Conservation (phyloP, 2,329 filamentous ascomycete genomes). For the Pyricularia sp. region DNA sequence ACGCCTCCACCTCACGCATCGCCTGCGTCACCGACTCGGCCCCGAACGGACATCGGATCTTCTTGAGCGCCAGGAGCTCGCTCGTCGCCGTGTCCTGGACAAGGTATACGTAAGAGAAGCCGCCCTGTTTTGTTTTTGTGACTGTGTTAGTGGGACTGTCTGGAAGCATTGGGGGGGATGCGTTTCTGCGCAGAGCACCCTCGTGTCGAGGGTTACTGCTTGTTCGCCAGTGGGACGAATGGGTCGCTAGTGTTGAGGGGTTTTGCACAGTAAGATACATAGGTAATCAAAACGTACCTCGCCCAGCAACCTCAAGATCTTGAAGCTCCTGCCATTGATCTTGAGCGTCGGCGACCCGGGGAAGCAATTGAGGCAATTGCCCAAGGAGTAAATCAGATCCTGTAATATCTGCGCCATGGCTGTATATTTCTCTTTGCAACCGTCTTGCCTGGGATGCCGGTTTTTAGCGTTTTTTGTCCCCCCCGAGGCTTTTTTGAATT, state of each 20-base stretch:
- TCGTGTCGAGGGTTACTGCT: background rate
- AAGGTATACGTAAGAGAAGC: constrained; percentile 98
- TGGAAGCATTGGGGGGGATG: background rate
- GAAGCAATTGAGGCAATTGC: constrained; percentile 94
- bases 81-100: constrained; percentile 83
- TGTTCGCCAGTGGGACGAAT: background rate
- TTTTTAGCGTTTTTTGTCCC: background rate
- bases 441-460: background rate
- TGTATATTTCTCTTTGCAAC: background rate
- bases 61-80: constrained; percentile 89
- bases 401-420: constrained; percentile 75
- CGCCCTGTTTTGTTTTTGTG: constrained; percentile 48
- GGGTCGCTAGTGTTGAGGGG: background rate
- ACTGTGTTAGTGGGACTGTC: background rate
- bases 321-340: constrained; percentile 92
- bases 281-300: constrained; percentile 53
- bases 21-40: constrained; percentile 92
- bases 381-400: constrained; percentile 83
- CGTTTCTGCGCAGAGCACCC: background rate
- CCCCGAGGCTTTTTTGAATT: background rate
- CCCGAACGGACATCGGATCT: constrained; percentile 97
- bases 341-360: constrained; percentile 88
- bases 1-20: constrained; percentile 95
- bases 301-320: constrained; percentile 85
- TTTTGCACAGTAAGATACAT: too few species aligned